Base-by-base conservation (phyloP, 305 asterid genomes). In the Fraxinus greggii region DNA sequence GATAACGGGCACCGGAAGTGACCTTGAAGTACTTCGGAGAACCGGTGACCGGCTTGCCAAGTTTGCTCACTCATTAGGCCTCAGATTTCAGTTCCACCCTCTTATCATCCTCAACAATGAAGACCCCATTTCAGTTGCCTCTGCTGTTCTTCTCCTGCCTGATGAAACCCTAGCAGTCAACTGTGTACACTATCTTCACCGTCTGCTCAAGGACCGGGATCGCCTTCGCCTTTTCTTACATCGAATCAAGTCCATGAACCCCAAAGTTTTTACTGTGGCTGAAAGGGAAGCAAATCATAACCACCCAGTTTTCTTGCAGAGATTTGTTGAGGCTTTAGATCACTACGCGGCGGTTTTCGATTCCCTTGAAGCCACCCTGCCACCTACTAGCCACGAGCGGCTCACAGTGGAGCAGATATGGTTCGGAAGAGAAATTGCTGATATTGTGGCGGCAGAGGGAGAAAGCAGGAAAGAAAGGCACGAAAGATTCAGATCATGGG, bases 241-340 rank as follows among this genome's bases (percentile, higher is more conserved):
- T 61, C 89, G 92, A 77, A 83, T 94, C 81, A 90, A 89, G 42
- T 77, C 88, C 3, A 92, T 96, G 97, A 79, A 76, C 29, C 97
- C 99, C 1, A 81, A 84, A 21, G 90, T 96, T 1, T 84, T 96
- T 17, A 85, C 99, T 1, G 78, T 96, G 72, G 95, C 97, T 0
- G 99, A 96, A 74, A 86, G 92, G 75, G 99, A 96, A 81, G 98
- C 97, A 0, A 89, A 88, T 80, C 97, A 94, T 85, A 94, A 94
- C 83, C 96, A 93, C 83, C 95, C 99, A 0, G 24, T 89, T 0
- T 91, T 96, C 78, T 81, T 87, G 83, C 92, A 89, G 83, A 86
- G 99, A 13, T 92, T 96, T 75, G 89, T 85, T 78, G 98, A 93
- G 89, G 99, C 98, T 10, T 51, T 93, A 4, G 97, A 91, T 83